A percentile compares a stretch with the other conserved stretches of the same genome.
These are phyloP conservation scores for Saitozyma podzolica DNA, from an alignment of 768 basidiomycete species.

Conservation along the genomic window DNA sequence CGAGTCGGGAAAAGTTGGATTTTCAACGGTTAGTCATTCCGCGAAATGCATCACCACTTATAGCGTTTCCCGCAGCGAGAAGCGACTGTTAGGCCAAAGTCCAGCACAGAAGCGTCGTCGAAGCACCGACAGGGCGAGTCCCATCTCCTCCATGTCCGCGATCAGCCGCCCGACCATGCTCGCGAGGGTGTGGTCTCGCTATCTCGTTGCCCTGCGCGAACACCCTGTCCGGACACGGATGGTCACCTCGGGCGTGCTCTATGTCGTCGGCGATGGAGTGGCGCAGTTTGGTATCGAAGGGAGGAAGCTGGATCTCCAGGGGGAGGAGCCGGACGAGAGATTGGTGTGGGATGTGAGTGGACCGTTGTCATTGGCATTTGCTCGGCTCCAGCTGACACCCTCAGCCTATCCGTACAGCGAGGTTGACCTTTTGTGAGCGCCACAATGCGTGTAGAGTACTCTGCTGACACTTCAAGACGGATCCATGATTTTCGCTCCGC, in stretches of 20 bases:
- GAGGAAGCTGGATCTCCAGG: conserved; percentile 15
- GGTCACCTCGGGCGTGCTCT: conserved; percentile 38
- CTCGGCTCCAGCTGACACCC: not conserved
- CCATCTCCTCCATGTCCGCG: no score
- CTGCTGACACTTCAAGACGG: conserved; percentile 22
- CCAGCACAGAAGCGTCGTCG: no score
- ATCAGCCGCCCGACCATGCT: not conserved
- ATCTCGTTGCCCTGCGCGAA: conserved; percentile 18
- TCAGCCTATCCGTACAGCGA: conserved; percentile 36
- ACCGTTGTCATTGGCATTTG: not conserved
- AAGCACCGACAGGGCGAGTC: no score
- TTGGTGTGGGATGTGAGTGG: conserved; percentile 30
- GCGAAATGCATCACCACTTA: no score
- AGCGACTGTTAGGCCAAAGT: no score
- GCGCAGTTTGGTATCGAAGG: conserved; percentile 49
- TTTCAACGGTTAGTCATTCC: no score
- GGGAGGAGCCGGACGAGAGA: conserved; percentile 16
- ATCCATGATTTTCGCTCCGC: conserved; percentile 48
- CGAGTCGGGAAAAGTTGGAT: no score
- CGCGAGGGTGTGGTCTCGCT: conserved; percentile 28
- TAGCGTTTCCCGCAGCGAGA: no score
- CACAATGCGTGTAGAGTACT: not conserved
- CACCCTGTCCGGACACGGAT: conserved; percentile 48
- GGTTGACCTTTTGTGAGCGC: conserved; percentile 42
- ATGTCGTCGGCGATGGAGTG: conserved; percentile 39